Evolutionary conservation across 805 yeast species (phyloP), one percentile per base, ranked within the genome.

Genomic region (Candida ulmi): DNA sequence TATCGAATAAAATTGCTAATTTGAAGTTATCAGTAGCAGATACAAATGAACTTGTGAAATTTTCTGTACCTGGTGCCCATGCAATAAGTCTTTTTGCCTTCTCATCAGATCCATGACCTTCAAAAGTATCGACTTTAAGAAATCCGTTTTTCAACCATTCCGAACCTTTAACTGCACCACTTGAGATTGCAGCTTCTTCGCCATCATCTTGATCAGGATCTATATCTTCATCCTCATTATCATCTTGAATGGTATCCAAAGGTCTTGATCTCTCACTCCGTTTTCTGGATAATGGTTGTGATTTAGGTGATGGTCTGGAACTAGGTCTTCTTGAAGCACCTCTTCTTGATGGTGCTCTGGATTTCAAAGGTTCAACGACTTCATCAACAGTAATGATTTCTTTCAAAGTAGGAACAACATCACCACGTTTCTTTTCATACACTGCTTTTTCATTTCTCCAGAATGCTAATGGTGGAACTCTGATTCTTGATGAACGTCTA

Each of bases 381-480:
- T 49, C 56, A 18, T 51, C 58, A 21, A 54, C 54, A 0, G 78
- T 80, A 8, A 79, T 69, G 28, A 83, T 78, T 46, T 74, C 77
- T 39, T 73, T 71, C 19, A 83, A 71, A 32, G 76, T 75, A 37
- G 78, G 78, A 8, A 80, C 71, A 8, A 74, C 67, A 16, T 60
- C 60, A n/a, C 48, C 48, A 5, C 56, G 44, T 15, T 47, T 53
- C 36, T 66, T 62, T 31, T 69, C 65, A 52, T 83, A 88, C 3
- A 84, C 74, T 24, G 83, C 74, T 43, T 78, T 68, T 60, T 88
- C 96, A 52, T 84, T 85, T 56, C 84, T 75, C 96, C 96, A 88
- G 56, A 72, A 84, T 3, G 87, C 90, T 46, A 88, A 63, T 0
- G 95, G 91, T 4, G 80, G 74, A 7, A 83, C 71, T 45, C 75